A percentile compares a stretch with the other conserved stretches of the same genome.
These are phyloP conservation scores for Yamadazyma spencermartinsiae DNA, from an alignment of 1,139 yeast genomes.

Conservation along the genomic window DNA sequence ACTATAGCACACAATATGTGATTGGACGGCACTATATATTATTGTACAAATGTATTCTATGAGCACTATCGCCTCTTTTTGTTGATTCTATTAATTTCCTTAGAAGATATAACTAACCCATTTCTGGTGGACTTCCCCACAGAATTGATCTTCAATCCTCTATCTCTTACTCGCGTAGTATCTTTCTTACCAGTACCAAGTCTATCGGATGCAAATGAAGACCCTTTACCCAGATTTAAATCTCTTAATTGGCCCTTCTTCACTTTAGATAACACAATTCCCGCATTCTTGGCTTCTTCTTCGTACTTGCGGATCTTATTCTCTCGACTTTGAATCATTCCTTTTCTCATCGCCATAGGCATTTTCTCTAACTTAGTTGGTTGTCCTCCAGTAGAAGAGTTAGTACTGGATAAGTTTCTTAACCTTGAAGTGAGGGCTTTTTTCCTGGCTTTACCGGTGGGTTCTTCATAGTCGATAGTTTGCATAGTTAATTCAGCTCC, in stretches of 20 bases:
- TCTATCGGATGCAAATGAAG: slow-evolving; percentile 52
- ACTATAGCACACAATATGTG: no score
- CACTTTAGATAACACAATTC: slow-evolving; percentile 71
- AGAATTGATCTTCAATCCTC: slow-evolving; percentile 76
- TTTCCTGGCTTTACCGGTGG: slow-evolving; percentile 78
- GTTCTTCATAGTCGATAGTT: slow-evolving; percentile 65
- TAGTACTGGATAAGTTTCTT: slow-evolving; percentile 51
- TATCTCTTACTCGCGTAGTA: slow-evolving; percentile 51
- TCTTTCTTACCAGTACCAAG: slow-evolving; percentile 52
- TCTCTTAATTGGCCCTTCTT: slow-evolving; percentile 65
- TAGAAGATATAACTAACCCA: slow-evolving; percentile 73
- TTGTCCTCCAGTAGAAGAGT: slow-evolving; percentile 42
- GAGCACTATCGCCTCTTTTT: neutral
- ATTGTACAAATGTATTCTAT: no score
- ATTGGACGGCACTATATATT: no score
- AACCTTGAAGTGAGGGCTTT: slow-evolving; percentile 73
- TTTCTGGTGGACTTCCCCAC: slow-evolving; percentile 81
- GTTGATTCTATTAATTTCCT: slow-evolving; percentile 59
- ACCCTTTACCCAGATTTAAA: slow-evolving; percentile 55
- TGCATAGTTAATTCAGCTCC: slow-evolving; percentile 79
- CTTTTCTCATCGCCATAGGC: slow-evolving; percentile 88
- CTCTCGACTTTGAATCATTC: slow-evolving; percentile 64
- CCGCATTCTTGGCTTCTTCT: slow-evolving; percentile 82
- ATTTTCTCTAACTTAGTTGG: slow-evolving; percentile 63
- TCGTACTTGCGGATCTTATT: slow-evolving; percentile 59